These are phyloP conservation scores for Chalciporus pseudorubinellus DNA, from an alignment of 768 basidiomycete species.

Conservation along the genomic window DNA sequence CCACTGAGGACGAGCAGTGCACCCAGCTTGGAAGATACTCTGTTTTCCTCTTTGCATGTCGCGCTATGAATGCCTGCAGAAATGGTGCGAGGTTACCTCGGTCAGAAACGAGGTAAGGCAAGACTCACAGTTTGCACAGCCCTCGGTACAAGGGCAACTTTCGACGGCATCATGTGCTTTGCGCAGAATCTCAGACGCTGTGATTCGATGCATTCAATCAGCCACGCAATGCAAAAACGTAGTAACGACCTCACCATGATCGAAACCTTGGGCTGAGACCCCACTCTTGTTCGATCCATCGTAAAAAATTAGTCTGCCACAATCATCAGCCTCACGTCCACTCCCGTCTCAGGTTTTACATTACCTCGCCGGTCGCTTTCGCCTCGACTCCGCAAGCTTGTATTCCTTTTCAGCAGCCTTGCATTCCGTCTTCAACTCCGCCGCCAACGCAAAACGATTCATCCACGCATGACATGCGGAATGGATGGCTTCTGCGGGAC, in stretches of 20 bases:
- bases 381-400: conserved; percentile 43
- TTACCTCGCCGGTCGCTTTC: conserved; percentile 61
- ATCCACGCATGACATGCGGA: conserved; percentile 82
- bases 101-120: not conserved
- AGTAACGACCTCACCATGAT: conserved; percentile 53
- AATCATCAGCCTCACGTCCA: too few species aligned
- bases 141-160: conserved; percentile 62
- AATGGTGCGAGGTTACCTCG: too few species aligned
- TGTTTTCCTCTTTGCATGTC: conserved; percentile 66
- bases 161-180: conserved; percentile 59
- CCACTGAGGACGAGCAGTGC: conserved; percentile 63
- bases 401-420: conserved; percentile 77
- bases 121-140: conserved; percentile 65
- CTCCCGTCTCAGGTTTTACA: not conserved
- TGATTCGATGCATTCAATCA: not conserved
- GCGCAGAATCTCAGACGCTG: conserved; percentile 55
- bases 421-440: conserved; percentile 80
- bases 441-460: conserved; percentile 67
- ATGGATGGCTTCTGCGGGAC: conserved; percentile 79
- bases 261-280: conserved; percentile 76
- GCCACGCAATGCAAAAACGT: not conserved
- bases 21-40: conserved; percentile 74
- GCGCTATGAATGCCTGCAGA: conserved; percentile 62
- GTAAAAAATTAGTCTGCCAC: conserved; percentile 72
- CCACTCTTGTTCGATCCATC: conserved; percentile 71